Base-by-base conservation (phyloP, 257 asterid genomes). In the Salvia miltiorrhiza region DNA sequence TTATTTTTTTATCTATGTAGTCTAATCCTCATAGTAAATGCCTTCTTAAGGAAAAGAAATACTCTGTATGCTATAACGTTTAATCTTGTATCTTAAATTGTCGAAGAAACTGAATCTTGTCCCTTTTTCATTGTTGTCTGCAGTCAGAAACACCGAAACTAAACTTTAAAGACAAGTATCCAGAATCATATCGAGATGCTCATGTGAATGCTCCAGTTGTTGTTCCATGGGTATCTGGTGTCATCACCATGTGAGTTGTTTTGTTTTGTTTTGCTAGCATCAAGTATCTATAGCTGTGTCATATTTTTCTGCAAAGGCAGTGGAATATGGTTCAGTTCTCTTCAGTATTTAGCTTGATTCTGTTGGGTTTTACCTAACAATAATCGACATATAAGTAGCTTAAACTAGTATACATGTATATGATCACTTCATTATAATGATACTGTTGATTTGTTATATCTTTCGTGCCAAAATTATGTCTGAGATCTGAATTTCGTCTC, bases 191-290 rank as follows among this genome's bases (percentile, higher is more conserved):
- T 69, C 79, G 97, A 76, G 75, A 77, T 2, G 72, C 83, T 5
- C 99, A 88, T 53, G 88, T 87, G 5, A 86, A 90, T 24, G 95
- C 95, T 4, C 99, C 99, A 0, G 26, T 82, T 17, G 43, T 81
- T 40, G 96, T 93, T 76, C 96, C 97, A 11, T 93, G 99, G 99
- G 95, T 82, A 28, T 79, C 97, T 12, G 97, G 99, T 16, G 83
- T 93, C 33, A 72, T 85, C 55, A 58, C 82, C 70, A 47, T 52
- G 13, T 90, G 75, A 74, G 60, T 66, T 20, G 37, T 7, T 21
- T n/a, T n/a, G n/a, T n/a, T n/a, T 66, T 20, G 37, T 7, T 30
- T 30, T 30, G 35, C 33, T 2, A 30, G 33, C 33, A 30, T 30
- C 33, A 30, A 30, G 33, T 30, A 30, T 24, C 14, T 30, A 11